Evolutionary conservation across 148 eudicot species (phyloP), one percentile per base, ranked within the genome.

Genomic region (Nyssa sinensis): DNA sequence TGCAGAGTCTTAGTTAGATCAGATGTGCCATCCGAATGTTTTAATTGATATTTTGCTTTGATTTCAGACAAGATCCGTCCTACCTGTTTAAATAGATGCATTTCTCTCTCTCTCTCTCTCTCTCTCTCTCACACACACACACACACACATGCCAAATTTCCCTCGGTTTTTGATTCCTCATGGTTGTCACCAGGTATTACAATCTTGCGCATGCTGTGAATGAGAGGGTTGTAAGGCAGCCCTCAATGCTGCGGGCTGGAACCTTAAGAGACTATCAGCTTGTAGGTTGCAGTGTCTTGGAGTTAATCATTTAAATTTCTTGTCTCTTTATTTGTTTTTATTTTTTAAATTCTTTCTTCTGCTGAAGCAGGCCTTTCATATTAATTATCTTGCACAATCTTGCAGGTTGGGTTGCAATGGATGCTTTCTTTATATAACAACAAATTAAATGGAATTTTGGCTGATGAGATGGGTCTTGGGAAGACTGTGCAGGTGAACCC

Each of bases 401-500:
- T 76, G 75, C 83, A 95, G 99, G 99, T 95, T 93, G 99, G 99
- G 41, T 81, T 95, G 82, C 99, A 95, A 72, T 95, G 99, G 99
- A 95, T 95, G 99, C 94, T 95, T 74, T 95, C 99, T 64, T 86
- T 95, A 74, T 95, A 95, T 80, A 95, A 95, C 79, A 95, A 95
- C 86, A 95, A 95, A 71, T 76, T 95, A 59, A 95, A 95, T 88
- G 99, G 99, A 70, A 95, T 95, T 85, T 89, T 95, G 86, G 99
- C 99, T 6, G 99, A 95, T 88, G 99, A 95, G 86, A 95, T 95
- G 99, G 99, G 99, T 84, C 97, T 95, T 41, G 99, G 99, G 61
- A 95, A 95, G 83, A 95, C 99, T 74, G 99, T 95, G 47, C 99
- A 95, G 97, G 99, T 88, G 72, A 71, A 51, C 41, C 37, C 33